A percentile compares a stretch with the other conserved stretches of the same genome.
These are phyloP conservation scores for Candida dajiaensis DNA, from an alignment of 805 yeast genomes.

Conservation along the genomic window DNA sequence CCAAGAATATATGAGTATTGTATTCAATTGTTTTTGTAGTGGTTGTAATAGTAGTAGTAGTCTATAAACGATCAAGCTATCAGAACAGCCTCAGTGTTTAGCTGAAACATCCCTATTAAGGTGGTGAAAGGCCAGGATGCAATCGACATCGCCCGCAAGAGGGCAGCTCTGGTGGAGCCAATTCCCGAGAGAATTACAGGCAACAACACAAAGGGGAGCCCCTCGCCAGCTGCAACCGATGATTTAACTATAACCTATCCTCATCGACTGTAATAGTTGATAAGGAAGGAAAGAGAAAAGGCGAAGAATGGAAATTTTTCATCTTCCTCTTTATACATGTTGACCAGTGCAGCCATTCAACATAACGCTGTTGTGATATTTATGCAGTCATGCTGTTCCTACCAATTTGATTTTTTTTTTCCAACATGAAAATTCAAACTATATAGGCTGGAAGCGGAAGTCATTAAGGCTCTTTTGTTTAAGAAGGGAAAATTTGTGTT, in stretches of 20 bases:
- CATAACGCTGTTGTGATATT: neutral
- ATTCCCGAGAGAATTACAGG: neutral
- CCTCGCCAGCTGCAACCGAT: slow-evolving; percentile 30
- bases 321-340: neutral
- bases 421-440: neutral
- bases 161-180: neutral
- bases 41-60: too few relatives aligned
- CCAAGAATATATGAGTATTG: too few relatives aligned
- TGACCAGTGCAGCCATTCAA: too few relatives aligned
- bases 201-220: neutral
- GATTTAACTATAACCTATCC: slow-evolving; percentile 32
- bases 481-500: neutral
- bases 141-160: slow-evolving; percentile 45
- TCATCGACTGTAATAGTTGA: slow-evolving; percentile 59
- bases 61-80: slow-evolving; percentile 6
- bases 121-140: slow-evolving; percentile 51
- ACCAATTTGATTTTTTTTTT: neutral
- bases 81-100: slow-evolving; percentile 29
- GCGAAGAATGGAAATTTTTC: slow-evolving; percentile 1
- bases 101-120: slow-evolving; percentile 35
- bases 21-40: too few relatives aligned
- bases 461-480: too few relatives aligned
- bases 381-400: neutral
- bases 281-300: slow-evolving; percentile 24
- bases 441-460: too few relatives aligned